A percentile compares a stretch with the other conserved stretches of the same genome.
Conservation (phyloP, 768 basidiomycete genomes). For the Lactarius hatsudake region DNA sequence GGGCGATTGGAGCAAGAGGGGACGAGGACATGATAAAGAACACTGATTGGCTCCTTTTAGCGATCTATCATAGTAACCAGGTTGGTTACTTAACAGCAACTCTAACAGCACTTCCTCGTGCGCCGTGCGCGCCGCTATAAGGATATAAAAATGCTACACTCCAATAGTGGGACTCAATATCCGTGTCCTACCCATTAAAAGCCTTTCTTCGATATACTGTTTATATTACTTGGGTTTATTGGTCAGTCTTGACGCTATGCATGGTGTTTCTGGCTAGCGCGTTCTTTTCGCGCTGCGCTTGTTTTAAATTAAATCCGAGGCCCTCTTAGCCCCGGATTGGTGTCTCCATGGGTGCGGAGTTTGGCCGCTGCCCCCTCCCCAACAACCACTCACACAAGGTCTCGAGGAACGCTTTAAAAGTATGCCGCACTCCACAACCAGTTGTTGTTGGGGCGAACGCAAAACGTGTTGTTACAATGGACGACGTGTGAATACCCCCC, state of each 20-base stretch:
- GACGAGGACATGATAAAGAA: background rate
- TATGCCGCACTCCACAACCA: too few species aligned
- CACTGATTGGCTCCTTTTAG: too few species aligned
- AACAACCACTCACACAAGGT: background rate
- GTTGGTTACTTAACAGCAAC: too few species aligned
- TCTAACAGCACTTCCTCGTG: too few species aligned
- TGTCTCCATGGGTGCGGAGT: background rate
- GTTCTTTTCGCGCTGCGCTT: background rate
- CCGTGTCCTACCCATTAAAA: too few species aligned
- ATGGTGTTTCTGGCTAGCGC: background rate
- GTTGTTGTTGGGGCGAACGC: background rate
- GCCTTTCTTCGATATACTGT: too few species aligned
- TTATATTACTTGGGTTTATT: too few species aligned
- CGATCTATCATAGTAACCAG: background rate
- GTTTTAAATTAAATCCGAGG: background rate
- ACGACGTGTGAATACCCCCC: background rate
- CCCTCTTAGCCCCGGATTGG: background rate
- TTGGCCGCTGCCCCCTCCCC: too few species aligned
- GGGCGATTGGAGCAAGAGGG: conserved; percentile 25
- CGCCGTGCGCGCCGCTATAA: too few species aligned
- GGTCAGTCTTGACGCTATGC: too few species aligned
- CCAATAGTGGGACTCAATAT: too few species aligned
- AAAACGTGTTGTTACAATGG: background rate
- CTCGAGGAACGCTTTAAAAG: background rate
- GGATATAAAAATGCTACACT: too few species aligned